These are phyloP conservation scores for Podila horticola DNA, from an alignment of 192 early-diverging fungal genomes.

Conservation along the genomic window DNA sequence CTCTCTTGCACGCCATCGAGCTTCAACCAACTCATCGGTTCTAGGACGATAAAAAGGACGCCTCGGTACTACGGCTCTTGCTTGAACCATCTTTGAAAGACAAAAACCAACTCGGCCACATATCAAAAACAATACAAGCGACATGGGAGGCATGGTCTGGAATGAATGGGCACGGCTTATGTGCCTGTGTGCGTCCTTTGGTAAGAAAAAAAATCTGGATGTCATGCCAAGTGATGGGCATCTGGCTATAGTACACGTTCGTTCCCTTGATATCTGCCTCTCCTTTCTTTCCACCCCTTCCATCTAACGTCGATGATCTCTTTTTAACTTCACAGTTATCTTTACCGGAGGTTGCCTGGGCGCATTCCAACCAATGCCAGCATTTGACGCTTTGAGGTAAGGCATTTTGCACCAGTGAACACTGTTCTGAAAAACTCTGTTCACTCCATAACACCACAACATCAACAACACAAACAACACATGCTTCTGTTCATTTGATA, in stretches of 20 bases:
- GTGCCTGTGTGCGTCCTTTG: conserved; percentile 23
- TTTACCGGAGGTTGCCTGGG: conserved; percentile 40
- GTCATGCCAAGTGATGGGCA: no score
- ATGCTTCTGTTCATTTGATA: no score
- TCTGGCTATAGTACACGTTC: neutral
- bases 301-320: neutral
- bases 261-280: neutral
- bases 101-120: no score
- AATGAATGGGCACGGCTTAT: conserved; percentile 49
- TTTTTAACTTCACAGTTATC: conserved; percentile 24
- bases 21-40: neutral
- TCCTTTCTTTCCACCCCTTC: neutral
- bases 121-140: neutral
- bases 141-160: conserved; percentile 49
- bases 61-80: no score
- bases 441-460: no score
- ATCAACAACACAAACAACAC: no score
- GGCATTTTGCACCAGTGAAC: neutral
- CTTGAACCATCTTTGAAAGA: no score
- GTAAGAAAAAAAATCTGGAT: conserved; percentile 12
- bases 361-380: conserved; percentile 35
- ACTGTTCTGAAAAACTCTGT: neutral
- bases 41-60: neutral
- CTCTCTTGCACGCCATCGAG: neutral
- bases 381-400: conserved; percentile 40